A percentile compares a stretch with the other conserved stretches of the same genome.
Evolutionary conservation across 73 alveolate species (phyloP).

Genomic region (Diophrys sp.): DNA sequence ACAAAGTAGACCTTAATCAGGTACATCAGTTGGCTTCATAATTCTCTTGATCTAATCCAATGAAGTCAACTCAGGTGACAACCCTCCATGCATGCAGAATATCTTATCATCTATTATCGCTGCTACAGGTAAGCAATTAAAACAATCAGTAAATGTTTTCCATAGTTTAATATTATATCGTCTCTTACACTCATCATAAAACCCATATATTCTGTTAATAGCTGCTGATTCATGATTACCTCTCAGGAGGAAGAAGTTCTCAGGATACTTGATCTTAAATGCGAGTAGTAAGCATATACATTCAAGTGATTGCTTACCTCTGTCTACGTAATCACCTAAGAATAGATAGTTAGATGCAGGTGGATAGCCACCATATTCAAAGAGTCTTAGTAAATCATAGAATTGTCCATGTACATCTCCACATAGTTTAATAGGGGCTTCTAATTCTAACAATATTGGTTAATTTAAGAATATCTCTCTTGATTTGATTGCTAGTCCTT

Average conservation of each 20-base stretch:
- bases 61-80: conserved; percentile 58
- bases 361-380: conserved; percentile 97
- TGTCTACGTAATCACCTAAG: conserved; percentile 95
- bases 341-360: conserved; percentile 97
- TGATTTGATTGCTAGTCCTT: conserved; percentile 75
- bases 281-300: conserved; percentile 69
- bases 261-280: conserved; percentile 73
- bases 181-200: conserved; percentile 75
- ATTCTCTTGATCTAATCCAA: conserved; percentile 52
- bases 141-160: conserved; percentile 64
- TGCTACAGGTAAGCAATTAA: conserved; percentile 69
- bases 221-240: conserved; percentile 88
- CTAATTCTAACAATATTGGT: conserved; percentile 71
- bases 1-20: conserved; percentile 65
- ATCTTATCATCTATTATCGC: conserved; percentile 69
- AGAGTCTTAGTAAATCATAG: conserved; percentile 88
- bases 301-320: conserved; percentile 92
- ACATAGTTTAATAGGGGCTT: conserved; percentile 81
- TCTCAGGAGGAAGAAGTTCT: conserved; percentile 77
- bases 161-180: conserved; percentile 66
- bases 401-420: conserved; percentile 96
- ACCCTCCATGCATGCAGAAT: conserved; percentile 70
- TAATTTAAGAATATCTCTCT: conserved; percentile 77
- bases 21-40: conserved; percentile 67
- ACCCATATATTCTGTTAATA: conserved; percentile 68